Conservation (phyloP, 768 basidiomycete genomes). For the Glaciozyma martinii region DNA sequence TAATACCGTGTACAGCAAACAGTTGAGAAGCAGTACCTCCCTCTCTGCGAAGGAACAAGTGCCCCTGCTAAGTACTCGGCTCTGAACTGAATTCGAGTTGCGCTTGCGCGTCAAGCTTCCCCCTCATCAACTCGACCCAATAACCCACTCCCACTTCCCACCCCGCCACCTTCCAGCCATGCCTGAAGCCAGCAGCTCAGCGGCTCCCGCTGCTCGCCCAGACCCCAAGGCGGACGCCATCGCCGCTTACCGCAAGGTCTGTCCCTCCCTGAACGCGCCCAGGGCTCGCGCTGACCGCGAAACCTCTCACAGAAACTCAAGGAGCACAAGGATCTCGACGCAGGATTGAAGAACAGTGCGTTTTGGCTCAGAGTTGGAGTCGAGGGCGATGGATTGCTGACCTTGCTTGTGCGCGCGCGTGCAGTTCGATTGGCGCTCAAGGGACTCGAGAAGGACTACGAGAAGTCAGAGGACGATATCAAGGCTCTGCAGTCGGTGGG, state of each 20-base stretch:
- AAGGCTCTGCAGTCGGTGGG: constrained; percentile 98
- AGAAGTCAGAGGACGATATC: constrained; percentile 96
- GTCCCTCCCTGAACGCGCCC: constrained; percentile 11
- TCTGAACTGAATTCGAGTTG: no score
- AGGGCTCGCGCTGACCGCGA: neutral
- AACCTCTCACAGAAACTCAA: constrained; percentile 74
- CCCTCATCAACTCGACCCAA: no score
- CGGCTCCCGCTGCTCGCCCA: neutral
- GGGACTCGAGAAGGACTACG: constrained; percentile 76
- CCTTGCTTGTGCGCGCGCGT: neutral
- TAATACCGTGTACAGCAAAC: no score
- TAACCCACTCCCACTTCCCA: no score
- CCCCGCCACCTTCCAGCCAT: neutral
- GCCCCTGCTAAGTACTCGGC: no score
- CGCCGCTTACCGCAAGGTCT: constrained; percentile 40
- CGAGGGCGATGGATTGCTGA: neutral
- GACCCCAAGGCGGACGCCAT: constrained; percentile 38
- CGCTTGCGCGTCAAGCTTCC: no score
- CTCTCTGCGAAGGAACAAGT: no score
- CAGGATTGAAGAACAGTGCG: constrained; percentile 82
- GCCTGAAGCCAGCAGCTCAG: neutral
- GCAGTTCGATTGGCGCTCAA: constrained; percentile 85
- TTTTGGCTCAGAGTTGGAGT: constrained; percentile 4
- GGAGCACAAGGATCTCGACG: constrained; percentile 75
- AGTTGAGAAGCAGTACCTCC: no score